Evolutionary conservation across 2,329 filamentous ascomycete genomes (phyloP), one percentile per base, ranked within the genome.

Genomic region (Botrytis byssoidea): DNA sequence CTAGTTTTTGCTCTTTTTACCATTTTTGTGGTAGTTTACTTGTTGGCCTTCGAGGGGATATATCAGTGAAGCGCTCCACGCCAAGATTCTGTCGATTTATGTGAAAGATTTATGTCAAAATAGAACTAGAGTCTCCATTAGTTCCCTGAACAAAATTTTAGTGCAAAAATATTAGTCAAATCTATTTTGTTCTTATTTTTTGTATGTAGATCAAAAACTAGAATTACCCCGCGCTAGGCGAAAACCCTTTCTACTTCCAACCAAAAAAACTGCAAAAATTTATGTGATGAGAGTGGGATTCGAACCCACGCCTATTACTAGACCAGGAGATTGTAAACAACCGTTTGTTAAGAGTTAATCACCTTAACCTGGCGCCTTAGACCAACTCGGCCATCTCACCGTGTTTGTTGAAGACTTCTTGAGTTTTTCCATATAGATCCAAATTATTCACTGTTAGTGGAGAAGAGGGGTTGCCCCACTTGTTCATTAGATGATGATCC

Each of bases 321-420:
- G 61, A 64, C 61, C 61, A 64, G 61, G 61, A 64, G 16, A 44
- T 64, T 64, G 61, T n/a, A 10, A 44, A 29, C 16, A 64, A 42
- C 9, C 16, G 16, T 64, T 29, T 42, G 37, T 64, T 61, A 42
- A 42, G 25, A 29, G 25, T 42, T 42, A 12, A 44, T 9, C 37
- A 64, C 61, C 61, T 64, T 68, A 64, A 64, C 61, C 61, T 64
- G 61, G 61, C 61, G 61, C 61, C 61, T 64, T 64, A 64, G 61
- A 64, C 61, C 61, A 64, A 64, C 61, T 64, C 61, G 61, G 61
- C 61, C 61, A 64, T 64, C 61, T 64, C 61, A 64, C 61, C 61
- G 1, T 64, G 1, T 32, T 42, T 44, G 8, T 7, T 64, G n/a
- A 4, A 0, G 0, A 0, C n/a, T 2, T 0, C 0, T 0, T 1